Evolutionary conservation across 352 stramenopile genomes (phyloP).

Genomic region (Blastocystis sp.): DNA sequence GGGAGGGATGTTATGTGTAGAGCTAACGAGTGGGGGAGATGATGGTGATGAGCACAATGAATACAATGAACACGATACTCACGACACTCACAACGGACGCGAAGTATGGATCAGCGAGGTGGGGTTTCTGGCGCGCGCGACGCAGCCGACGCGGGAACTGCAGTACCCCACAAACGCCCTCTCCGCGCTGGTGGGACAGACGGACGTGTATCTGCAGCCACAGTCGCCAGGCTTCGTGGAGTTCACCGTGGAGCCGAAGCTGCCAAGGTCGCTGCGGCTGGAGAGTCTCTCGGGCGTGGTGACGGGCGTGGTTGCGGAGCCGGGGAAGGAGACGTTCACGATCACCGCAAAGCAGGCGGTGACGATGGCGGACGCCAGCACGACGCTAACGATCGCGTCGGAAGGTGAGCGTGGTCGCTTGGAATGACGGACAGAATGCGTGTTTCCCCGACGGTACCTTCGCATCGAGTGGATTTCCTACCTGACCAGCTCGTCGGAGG

Average conservation of each 20-base stretch:
- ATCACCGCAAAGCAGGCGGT: neutral
- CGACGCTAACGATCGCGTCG: neutral
- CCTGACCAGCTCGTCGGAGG: neutral
- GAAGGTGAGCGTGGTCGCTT: neutral
- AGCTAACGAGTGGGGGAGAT: too few species aligned
- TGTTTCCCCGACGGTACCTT: neutral
- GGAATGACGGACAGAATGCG: neutral
- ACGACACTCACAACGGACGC: neutral
- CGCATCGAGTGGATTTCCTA: neutral
- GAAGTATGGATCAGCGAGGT: neutral
- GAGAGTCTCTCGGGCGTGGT: neutral
- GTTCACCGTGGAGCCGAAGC: neutral
- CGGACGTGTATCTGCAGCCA: neutral
- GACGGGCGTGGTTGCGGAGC: neutral
- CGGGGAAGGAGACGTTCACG: neutral
- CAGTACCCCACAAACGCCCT: neutral
- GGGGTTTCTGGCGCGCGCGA: neutral
- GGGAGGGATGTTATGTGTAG: neutral
- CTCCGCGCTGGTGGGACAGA: neutral
- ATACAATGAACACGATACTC: too few species aligned
- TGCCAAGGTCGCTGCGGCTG: neutral
- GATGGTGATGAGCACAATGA: neutral
- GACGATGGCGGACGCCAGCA: neutral
- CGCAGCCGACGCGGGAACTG: neutral
- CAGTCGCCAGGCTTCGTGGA: neutral